These are phyloP conservation scores for Botryotinia convoluta DNA, from an alignment of 2,329 filamentous ascomycete genomes.

Conservation along the genomic window DNA sequence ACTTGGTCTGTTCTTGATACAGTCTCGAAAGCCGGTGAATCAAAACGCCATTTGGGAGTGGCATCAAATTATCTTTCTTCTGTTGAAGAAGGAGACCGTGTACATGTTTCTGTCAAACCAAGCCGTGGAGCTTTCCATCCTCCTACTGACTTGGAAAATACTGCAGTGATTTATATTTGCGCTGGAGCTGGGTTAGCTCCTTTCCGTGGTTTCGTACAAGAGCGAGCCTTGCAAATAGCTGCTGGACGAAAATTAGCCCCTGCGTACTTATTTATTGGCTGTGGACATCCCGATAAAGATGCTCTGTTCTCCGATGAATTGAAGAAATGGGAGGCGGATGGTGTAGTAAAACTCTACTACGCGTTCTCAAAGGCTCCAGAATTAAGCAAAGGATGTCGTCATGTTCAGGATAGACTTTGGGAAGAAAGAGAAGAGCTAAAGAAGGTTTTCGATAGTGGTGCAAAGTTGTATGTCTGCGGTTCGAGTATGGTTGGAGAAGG, in stretches of 20 bases:
- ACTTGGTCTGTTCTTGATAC: slow-evolving; percentile 58
- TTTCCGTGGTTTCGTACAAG: slow-evolving; percentile 37
- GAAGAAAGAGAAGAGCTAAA: slow-evolving; percentile 20
- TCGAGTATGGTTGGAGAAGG: slow-evolving; percentile 18
- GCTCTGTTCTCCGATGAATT: slow-evolving; percentile 44
- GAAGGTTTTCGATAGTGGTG: slow-evolving; percentile 20
- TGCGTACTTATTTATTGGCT: slow-evolving; percentile 49
- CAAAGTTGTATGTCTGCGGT: slow-evolving; percentile 24
- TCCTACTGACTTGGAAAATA: slow-evolving; percentile 32
- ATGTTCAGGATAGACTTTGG: slow-evolving; percentile 24
- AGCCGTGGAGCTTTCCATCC: slow-evolving; percentile 39
- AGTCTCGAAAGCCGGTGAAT: slow-evolving; percentile 41
- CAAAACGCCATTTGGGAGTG: slow-evolving; percentile 44
- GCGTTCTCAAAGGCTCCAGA: slow-evolving; percentile 14
- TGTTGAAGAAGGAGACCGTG: slow-evolving; percentile 41
- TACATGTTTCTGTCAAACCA: slow-evolving; percentile 42
- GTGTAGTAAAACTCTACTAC: slow-evolving; percentile 20
- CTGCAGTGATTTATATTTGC: slow-evolving; percentile 38
- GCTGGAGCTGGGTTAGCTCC: slow-evolving; percentile 39
- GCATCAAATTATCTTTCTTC: slow-evolving; percentile 48
- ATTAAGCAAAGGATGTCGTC: slow-evolving; percentile 11
- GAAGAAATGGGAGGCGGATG: slow-evolving; percentile 27
- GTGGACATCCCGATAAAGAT: slow-evolving; percentile 44
- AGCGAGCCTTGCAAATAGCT: slow-evolving; percentile 17
- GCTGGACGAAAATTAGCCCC: slow-evolving; percentile 21